These are phyloP conservation scores for Panus rudis DNA, from an alignment of 768 basidiomycete species.

Conservation along the genomic window DNA sequence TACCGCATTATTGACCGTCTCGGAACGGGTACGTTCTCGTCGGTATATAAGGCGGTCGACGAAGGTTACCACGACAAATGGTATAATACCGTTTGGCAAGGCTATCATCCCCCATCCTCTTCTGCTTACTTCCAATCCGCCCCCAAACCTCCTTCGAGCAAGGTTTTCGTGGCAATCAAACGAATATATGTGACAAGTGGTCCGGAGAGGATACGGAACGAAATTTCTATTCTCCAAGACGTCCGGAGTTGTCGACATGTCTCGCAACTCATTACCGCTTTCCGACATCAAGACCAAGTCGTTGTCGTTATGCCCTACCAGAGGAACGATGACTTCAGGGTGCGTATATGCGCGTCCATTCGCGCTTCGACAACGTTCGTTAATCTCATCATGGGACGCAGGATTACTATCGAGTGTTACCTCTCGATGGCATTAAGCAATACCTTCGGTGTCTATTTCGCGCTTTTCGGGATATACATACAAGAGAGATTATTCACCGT, in stretches of 20 bases:
- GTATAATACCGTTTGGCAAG: conserved; percentile 72
- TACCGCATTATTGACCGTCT: conserved; percentile 86
- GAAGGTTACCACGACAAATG: conserved; percentile 64
- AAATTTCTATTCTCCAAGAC: conserved; percentile 84
- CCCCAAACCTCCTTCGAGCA: conserved; percentile 33
- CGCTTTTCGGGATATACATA: conserved; percentile 83
- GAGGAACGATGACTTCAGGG: conserved; percentile 87
- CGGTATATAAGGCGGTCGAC: conserved; percentile 97
- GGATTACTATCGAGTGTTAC: conserved; percentile 74
- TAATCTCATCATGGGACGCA: conserved; percentile 20
- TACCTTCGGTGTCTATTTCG: conserved; percentile 92
- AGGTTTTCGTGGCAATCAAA: conserved; percentile 88
- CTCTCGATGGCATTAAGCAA: conserved; percentile 69
- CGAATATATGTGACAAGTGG: conserved; percentile 95
- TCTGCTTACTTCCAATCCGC: conserved; percentile 60
- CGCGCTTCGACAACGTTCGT: background rate
- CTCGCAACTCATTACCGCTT: conserved; percentile 92
- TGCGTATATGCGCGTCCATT: conserved; percentile 32
- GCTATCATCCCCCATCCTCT: conserved; percentile 50
- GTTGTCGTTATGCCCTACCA: conserved; percentile 93
- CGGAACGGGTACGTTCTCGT: conserved; percentile 97
- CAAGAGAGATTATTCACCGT: conserved; percentile 84
- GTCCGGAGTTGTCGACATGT: conserved; percentile 81
- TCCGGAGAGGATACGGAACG: conserved; percentile 88
- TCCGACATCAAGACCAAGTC: conserved; percentile 85